Evolutionary conservation across 768 basidiomycete species (phyloP).

Genomic region (Myochromella boudieri): DNA sequence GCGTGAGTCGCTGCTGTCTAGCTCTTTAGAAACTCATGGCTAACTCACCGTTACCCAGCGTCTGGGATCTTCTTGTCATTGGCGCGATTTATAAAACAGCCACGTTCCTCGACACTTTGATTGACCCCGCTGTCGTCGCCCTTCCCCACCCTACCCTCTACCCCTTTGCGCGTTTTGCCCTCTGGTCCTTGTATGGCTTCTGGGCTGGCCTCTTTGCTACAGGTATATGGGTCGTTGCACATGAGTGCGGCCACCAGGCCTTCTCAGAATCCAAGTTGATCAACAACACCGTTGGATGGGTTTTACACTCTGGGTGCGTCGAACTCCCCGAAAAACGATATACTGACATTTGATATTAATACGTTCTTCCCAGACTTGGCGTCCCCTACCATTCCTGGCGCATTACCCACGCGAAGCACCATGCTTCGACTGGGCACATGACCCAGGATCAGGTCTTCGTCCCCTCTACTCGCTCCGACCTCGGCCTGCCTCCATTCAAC

Average conservation of each 20-base stretch:
- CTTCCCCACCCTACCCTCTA: conserved; percentile 66
- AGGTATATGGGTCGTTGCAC: conserved; percentile 92
- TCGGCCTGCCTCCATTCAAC: conserved; percentile 65
- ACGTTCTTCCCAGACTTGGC: conserved; percentile 57
- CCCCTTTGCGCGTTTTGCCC: conserved; percentile 55
- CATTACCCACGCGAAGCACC: conserved; percentile 92
- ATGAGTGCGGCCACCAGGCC: conserved; percentile 95
- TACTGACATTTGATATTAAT: conserved; percentile 22
- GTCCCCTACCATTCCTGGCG: conserved; percentile 98
- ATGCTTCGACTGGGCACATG: conserved; percentile 92
- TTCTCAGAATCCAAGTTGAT: conserved; percentile 91
- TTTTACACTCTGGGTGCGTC: conserved; percentile 84
- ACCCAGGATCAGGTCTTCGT: conserved; percentile 96
- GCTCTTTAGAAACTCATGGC: neutral
- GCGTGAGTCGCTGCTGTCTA: conserved; percentile 52
- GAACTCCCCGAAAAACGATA: neutral
- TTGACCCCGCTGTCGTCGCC: conserved; percentile 52
- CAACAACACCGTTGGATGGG: conserved; percentile 92
- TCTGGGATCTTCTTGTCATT: conserved; percentile 77
- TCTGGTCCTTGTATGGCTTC: conserved; percentile 85
- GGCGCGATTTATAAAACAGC: conserved; percentile 66
- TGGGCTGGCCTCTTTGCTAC: conserved; percentile 83
- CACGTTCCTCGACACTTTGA: conserved; percentile 59
- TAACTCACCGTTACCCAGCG: conserved; percentile 36
- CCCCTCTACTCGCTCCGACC: conserved; percentile 79